Evolutionary conservation across 2,329 filamentous ascomycete genomes (phyloP).

Genomic region (Diaporthe sp.): DNA sequence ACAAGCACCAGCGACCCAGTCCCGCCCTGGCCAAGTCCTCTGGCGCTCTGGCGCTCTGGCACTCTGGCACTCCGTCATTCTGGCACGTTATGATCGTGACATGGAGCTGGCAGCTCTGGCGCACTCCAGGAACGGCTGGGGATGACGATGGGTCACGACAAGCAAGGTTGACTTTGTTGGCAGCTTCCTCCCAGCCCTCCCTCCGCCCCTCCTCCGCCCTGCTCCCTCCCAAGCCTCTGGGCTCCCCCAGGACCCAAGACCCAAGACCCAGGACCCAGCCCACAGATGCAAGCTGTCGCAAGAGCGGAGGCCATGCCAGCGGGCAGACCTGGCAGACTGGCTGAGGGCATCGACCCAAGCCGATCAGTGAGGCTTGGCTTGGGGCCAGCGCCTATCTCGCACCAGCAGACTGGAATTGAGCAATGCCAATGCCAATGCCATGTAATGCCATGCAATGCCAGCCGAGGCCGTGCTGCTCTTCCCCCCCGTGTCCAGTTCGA

Average conservation of each 20-base stretch:
- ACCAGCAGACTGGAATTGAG: conserved; percentile 27
- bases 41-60: not conserved
- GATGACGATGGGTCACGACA: conserved; percentile 20
- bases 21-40: not conserved
- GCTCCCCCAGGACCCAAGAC: not conserved
- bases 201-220: conserved; percentile 14
- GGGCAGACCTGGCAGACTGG: not conserved
- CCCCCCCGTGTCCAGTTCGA: not conserved
- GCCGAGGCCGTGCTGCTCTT: conserved; percentile 7
- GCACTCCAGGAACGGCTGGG: not conserved
- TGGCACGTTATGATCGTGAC: not conserved
- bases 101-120: not conserved
- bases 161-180: conserved; percentile 1
- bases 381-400: conserved; percentile 22
- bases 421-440: conserved; percentile 23
- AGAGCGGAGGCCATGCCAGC: conserved; percentile 24
- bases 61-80: not conserved
- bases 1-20: not conserved
- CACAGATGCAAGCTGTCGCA: conserved; percentile 16
- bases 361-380: conserved; percentile 24
- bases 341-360: conserved; percentile 15
- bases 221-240: conserved; percentile 4
- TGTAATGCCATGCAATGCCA: conserved; percentile 28
- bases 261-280: not conserved
- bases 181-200: not conserved